A percentile compares a stretch with the other conserved stretches of the same genome.
phyloP scores from a whole-genome alignment of 176 grass and related monocot species.

The Cymbopogon citratus region DNA sequence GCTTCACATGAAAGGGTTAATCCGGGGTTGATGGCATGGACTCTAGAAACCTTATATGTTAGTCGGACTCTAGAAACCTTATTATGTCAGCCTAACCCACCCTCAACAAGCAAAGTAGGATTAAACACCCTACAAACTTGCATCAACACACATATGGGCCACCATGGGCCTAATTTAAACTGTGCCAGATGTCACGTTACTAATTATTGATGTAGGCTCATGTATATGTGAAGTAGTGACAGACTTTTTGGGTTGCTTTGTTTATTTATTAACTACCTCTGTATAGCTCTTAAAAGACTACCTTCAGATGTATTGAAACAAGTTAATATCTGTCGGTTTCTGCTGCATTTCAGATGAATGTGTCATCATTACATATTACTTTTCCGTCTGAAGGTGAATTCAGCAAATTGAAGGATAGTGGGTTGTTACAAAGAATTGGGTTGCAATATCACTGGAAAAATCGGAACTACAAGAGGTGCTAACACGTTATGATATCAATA shows the following conservation, averaged over 20 bases:
- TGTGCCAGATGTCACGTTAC: background rate
- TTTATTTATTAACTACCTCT: background rate
- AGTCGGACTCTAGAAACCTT: background rate
- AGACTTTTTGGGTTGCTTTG: background rate
- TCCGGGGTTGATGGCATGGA: background rate
- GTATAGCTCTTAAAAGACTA: background rate
- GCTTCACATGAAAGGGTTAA: background rate
- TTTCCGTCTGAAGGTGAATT: slow-evolving; percentile 96
- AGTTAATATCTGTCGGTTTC: slow-evolving; percentile 17
- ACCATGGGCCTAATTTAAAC: background rate
- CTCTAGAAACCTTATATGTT: background rate
- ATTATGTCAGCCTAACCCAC: background rate
- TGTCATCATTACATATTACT: slow-evolving; percentile 88
- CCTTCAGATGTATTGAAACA: background rate
- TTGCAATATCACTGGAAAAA: slow-evolving; percentile 98
- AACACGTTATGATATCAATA: slow-evolving; percentile 7
- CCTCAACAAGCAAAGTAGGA: background rate
- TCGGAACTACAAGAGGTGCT: slow-evolving; percentile 82
- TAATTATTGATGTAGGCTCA: slow-evolving; percentile 5
- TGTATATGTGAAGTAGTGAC: background rate
- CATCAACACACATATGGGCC: background rate
- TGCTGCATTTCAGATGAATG: slow-evolving; percentile 56
- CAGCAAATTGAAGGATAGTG: slow-evolving; percentile 66
- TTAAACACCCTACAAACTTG: background rate
- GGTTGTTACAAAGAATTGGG: slow-evolving; percentile 72